phyloP scores from a whole-genome alignment of 2,329 filamentous ascomycete genomes.

The Claviceps pazoutovae region DNA sequence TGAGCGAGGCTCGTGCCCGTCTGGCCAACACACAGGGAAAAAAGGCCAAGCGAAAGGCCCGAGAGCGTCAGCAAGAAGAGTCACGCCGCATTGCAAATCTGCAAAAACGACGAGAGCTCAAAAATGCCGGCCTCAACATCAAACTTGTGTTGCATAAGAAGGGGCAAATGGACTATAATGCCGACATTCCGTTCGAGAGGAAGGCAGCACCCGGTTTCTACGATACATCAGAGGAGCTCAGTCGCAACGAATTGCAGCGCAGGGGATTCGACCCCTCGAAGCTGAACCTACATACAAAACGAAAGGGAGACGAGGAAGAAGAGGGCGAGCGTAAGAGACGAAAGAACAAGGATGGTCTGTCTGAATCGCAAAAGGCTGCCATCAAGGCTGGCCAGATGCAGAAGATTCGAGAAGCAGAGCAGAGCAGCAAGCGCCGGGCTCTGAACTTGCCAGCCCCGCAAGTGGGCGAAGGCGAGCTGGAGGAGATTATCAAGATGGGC shows the following conservation, averaged over 20 bases:
- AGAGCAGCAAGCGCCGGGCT: slow-evolving; percentile 79
- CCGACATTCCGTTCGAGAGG: slow-evolving; percentile 96
- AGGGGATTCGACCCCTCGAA: slow-evolving; percentile 85
- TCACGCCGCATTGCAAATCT: slow-evolving; percentile 77
- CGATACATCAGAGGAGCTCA: slow-evolving; percentile 74
- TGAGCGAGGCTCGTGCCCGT: slow-evolving; percentile 91
- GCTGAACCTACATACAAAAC: slow-evolving; percentile 78
- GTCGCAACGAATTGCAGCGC: slow-evolving; percentile 68
- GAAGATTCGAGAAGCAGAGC: slow-evolving; percentile 87
- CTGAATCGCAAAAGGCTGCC: slow-evolving; percentile 70
- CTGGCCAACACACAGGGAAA: slow-evolving; percentile 97
- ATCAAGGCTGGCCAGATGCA: slow-evolving; percentile 90
- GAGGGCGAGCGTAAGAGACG: slow-evolving; percentile 68
- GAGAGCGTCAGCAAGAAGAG: slow-evolving; percentile 90
- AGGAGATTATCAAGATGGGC: slow-evolving; percentile 98
- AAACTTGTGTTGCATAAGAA: slow-evolving; percentile 84
- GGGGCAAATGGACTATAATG: slow-evolving; percentile 99
- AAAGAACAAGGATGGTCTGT: slow-evolving; percentile 72
- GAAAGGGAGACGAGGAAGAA: slow-evolving; percentile 86
- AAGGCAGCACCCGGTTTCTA: slow-evolving; percentile 80
- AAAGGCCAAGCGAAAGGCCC: slow-evolving; percentile 94
- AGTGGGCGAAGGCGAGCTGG: slow-evolving; percentile 81
- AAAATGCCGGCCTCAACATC: slow-evolving; percentile 96
- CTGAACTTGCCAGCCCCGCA: slow-evolving; percentile 81
- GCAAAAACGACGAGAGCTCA: slow-evolving; percentile 91